Evolutionary conservation across 805 yeast genomes (phyloP).

Genomic region (Lachancea kluyveri): DNA sequence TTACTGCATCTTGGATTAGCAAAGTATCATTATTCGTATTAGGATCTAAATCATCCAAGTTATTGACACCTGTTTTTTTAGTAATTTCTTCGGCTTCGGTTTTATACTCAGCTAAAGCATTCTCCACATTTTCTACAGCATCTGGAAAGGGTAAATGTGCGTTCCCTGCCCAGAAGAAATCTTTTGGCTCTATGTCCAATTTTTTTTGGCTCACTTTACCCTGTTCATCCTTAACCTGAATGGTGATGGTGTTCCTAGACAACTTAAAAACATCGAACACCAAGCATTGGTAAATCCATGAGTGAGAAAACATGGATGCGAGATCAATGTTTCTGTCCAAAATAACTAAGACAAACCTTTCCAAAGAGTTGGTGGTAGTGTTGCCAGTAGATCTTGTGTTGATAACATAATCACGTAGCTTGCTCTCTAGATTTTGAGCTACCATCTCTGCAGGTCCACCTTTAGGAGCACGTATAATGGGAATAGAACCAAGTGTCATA

Average conservation of each 20-base stretch:
- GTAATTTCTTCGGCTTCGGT: slow-evolving; percentile 85
- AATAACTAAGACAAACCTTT: slow-evolving; percentile 71
- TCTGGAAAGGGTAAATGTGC: slow-evolving; percentile 92
- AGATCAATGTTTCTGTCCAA: slow-evolving; percentile 87
- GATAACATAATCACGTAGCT: slow-evolving; percentile 77
- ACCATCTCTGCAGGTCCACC: slow-evolving; percentile 96
- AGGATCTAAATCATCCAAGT: slow-evolving; percentile 69
- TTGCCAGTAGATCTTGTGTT: slow-evolving; percentile 41
- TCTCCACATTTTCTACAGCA: slow-evolving; percentile 95
- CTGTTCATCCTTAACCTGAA: slow-evolving; percentile 38
- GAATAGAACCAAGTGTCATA: slow-evolving; percentile 72
- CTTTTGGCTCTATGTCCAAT: slow-evolving; percentile 87
- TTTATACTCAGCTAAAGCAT: slow-evolving; percentile 73
- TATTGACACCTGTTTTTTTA: slow-evolving; percentile 59
- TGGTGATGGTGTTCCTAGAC: slow-evolving; percentile 72
- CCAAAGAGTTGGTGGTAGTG: slow-evolving; percentile 31
- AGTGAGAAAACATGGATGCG: slow-evolving; percentile 90
- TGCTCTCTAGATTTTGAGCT: slow-evolving; percentile 78
- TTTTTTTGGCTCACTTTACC: slow-evolving; percentile 42
- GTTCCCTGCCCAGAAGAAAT: slow-evolving; percentile 85
- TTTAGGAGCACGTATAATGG: slow-evolving; percentile 83
- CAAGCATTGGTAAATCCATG: slow-evolving; percentile 97
- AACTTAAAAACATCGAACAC: slow-evolving; percentile 86
- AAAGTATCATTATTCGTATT: slow-evolving; percentile 46
- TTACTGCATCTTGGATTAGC: slow-evolving; percentile 79